Conservation (phyloP, 1,139 yeast species). For the Yamadazyma dendronema region DNA sequence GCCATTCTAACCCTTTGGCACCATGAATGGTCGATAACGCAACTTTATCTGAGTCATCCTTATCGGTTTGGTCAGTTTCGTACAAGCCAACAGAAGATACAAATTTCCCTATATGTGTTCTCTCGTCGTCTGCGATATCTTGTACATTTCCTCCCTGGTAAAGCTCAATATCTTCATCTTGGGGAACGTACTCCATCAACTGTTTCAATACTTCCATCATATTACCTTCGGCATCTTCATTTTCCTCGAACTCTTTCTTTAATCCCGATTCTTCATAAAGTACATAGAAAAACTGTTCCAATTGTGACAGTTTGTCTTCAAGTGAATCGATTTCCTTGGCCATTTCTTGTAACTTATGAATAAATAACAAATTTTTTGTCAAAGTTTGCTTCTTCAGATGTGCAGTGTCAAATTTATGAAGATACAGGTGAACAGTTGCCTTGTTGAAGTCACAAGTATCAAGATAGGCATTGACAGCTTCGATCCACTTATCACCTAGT, state of each 20-base stretch:
- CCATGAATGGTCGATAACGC: constrained; percentile 79
- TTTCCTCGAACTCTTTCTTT: constrained; percentile 26
- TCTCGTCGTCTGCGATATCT: constrained; percentile 19
- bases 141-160: constrained; percentile 20
- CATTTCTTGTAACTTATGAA: neutral
- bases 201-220: constrained; percentile 44
- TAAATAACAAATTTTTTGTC: neutral
- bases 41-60: constrained; percentile 25
- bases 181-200: constrained; percentile 44
- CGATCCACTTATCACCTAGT: constrained; percentile 60
- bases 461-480: constrained; percentile 22
- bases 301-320: constrained; percentile 6
- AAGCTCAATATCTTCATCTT: constrained; percentile 44
- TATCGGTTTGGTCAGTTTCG: constrained; percentile 24
- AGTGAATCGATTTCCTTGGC: neutral
- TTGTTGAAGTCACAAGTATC: constrained; percentile 3
- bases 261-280: constrained; percentile 33
- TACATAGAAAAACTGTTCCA: constrained; percentile 22
- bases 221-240: constrained; percentile 29
- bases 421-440: constrained; percentile 1
- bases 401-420: neutral
- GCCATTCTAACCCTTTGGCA: constrained; percentile 95
- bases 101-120: constrained; percentile 47
- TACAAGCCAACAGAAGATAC: constrained; percentile 63
- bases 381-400: neutral